Evolutionary conservation across 371 early-diverging fungal genomes (phyloP), one percentile per base, ranked within the genome.

Genomic region (Apophysomyces variabilis): DNA sequence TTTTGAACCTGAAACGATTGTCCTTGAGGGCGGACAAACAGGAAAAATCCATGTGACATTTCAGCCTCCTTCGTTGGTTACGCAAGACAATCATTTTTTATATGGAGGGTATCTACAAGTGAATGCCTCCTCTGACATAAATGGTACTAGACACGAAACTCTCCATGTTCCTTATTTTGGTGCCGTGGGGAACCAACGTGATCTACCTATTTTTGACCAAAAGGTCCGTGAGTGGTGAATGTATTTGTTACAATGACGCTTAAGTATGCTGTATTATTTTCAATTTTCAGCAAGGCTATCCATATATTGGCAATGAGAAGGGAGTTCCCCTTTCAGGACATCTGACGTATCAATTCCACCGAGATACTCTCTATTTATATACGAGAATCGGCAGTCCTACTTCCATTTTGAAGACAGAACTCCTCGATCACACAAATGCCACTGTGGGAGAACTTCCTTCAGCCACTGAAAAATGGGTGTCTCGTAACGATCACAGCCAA

Each of bases 401-500:
- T 14, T 26, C 62, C 4, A 37, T 39, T 36, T 18, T 66, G 16
- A 46, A 58, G 41, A 57, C 21, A 5, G 46, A 61, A 8, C 46
- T 66, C 7, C 5, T 66, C 6, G 37, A 61, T 32, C 12, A 16
- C 7, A 14, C 41, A 12, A n/a, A 66, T 21, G 4, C 44, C 3
- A 32, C 57, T 13, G 14, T 66, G 16, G 67, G 67, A 4, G 58
- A 46, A 3, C 9, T 66, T 14, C 62, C 58, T 2, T 21, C 14
- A 1, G 46, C 46, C 12, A 36, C 37, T 6, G 36, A 62, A 7
- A 5, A 57, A 14, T 66, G 60, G 54, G 21, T 66, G 16, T 12
- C 67, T 12, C 57, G 67, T 46, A 66, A 62, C 35, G 67, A 66
- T 47, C 67, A 66, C 56, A 60, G 57, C 26, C 26, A 37, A 7